Evolutionary conservation across 2,329 filamentous ascomycete species (phyloP), one percentile per base, ranked within the genome.

Genomic region (Colletotrichum graminicola): DNA sequence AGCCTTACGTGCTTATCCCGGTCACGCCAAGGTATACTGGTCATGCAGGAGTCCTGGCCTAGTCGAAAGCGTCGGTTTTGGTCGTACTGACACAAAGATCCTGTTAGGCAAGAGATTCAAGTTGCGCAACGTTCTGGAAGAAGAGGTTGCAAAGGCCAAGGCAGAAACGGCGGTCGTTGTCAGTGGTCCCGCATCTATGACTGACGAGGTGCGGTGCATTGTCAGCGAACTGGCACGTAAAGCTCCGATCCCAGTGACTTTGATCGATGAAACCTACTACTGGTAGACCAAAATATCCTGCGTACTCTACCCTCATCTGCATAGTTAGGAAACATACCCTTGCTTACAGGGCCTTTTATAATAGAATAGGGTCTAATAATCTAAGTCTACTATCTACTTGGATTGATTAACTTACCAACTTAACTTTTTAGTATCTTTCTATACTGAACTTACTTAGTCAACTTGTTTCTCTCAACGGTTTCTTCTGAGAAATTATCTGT

Each of bases 21-120:
- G 39, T 2, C 43, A 45, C 11, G 56, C 56, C 23, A 59, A 59
- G 16, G 5, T 59, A 12, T 59, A 59, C 8, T 59, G 56, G 56
- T 59, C 56, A 7, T 29, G 39, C 21, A 23, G 56, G 32, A 45
- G 11, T 14, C 14, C 43, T 4, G 23, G 23, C 14, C 39, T 45
- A 8, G 39, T 59, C 12, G 23, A 45, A n/a, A 32, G 23, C 1
- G 26, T 59, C 14, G 23, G 32, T n/a, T 23, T 59, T 3, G 18
- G 26, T 4, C 23, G 39, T 21, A 10, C 18, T 29, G 56, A 59
- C 11, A 12, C 23, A n/a, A 39, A 14, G 7, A 23, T 45, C n/a
- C 45, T 41, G 12, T 5, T 59, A 7, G 39, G 39, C 16, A 21
- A 18, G 10, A 23, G 39, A 10, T 45, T 59, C 39, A 16, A 43